Evolutionary conservation across 192 early-diverging fungal genomes (phyloP), one percentile per base, ranked within the genome.

Genomic region (Coemansia sp.): DNA sequence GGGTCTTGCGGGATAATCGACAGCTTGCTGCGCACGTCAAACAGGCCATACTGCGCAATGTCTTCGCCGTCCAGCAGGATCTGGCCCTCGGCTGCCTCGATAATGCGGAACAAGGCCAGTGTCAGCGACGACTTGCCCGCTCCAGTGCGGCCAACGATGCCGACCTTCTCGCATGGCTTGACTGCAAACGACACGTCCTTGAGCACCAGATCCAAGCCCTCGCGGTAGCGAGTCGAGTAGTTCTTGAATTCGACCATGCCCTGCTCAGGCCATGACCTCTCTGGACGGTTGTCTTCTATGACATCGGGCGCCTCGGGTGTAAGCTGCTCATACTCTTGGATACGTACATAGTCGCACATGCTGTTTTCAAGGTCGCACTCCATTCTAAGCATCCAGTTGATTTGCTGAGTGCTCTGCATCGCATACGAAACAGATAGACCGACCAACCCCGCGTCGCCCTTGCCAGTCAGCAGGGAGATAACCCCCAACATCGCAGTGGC

Each of bases 1-100:
- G 91, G 90, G 38, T 95, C 93, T 82, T 96, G 93, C 38, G 93
- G 92, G 73, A 96, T 92, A 58, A 96, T 90, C 2, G 89, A 88
- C 53, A 96, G 64, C 25, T 86, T 72, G 20, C 81, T 79, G 13
- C 87, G 79, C 39, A 89, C 63, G 63, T 86, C 86, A 48, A 73
- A 78, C 12, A 80, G 63, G 0, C 81, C 73, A 20, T 80, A 61
- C 10, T 78, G 80, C 13, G 83, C 70, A 60, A 88, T 88, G 68
- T 90, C 86, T 8, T 88, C 56, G 31, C 86, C 89, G 57, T 88
- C 88, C 45, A 91, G 80, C 16, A 47, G 38, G 61, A 95, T 93
- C 18, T 67, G 68, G 14, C 92, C 92, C 28, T 64, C 64, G 0
- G 85, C 78, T 6, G 87, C 85, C 50, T 90, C 88, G 20, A 89